These are phyloP conservation scores for Mortierella sp. DNA, from an alignment of 371 early-diverging fungal species.

Conservation along the genomic window DNA sequence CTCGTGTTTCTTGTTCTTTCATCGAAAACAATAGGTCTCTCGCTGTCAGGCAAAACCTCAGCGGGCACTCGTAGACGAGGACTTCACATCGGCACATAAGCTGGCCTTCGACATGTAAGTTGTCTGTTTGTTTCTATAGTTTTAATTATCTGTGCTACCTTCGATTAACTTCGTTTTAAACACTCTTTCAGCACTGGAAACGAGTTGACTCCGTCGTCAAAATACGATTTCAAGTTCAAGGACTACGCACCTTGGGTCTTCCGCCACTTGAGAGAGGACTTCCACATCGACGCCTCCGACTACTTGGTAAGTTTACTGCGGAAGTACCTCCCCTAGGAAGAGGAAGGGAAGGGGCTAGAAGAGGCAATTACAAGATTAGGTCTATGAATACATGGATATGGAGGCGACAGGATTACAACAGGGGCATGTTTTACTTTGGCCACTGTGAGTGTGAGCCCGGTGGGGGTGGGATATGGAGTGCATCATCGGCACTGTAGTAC, in stretches of 20 bases:
- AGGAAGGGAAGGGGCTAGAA: no score
- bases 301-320: constrained; percentile 78
- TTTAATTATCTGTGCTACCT: no score
- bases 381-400: no score
- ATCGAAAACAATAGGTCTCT: constrained; percentile 62
- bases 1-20: no score
- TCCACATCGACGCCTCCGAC: constrained; percentile 93
- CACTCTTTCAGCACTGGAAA: constrained; percentile 86
- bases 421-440: not conserved
- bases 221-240: constrained; percentile 98
- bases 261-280: constrained; percentile 86
- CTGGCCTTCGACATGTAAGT: constrained; percentile 90
- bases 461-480: no score
- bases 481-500: no score
- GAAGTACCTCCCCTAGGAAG: no score
- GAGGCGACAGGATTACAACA: not conserved
- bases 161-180: no score
- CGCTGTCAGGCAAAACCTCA: constrained; percentile 88
- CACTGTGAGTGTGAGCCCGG: not conserved
- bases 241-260: constrained; percentile 99
- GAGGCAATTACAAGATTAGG: no score
- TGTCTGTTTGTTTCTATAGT: not conserved
- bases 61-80: constrained; percentile 76
- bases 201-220: constrained; percentile 92
- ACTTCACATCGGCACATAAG: constrained; percentile 91